A percentile compares a stretch with the other conserved stretches of the same genome.
Evolutionary conservation across 306 rosid genomes (phyloP).

Genomic region (Mucuna pruriens): DNA sequence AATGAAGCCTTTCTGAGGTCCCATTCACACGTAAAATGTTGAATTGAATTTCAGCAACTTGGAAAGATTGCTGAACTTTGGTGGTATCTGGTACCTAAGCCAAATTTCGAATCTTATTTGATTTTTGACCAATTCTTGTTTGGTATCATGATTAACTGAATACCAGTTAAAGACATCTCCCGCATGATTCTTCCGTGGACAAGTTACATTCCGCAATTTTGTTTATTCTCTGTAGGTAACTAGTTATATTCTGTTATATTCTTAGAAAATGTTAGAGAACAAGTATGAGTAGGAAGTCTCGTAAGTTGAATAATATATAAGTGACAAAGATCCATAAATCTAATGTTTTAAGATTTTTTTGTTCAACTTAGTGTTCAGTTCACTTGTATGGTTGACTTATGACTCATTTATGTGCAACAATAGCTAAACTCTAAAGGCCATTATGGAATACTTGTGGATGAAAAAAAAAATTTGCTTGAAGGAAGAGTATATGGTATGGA

Average conservation of each 20-base stretch:
- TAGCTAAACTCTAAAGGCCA: no score
- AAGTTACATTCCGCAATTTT: conserved; percentile 33
- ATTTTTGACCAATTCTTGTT: conserved; percentile 42
- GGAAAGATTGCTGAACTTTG: background rate
- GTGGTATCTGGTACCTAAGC: conserved; percentile 43
- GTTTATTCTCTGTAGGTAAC: conserved; percentile 24
- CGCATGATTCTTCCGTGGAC: conserved; percentile 30
- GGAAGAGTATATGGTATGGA: no score
- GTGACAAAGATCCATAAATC: no score
- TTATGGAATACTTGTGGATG: no score
- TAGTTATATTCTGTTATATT: background rate
- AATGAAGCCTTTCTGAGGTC: conserved; percentile 12
- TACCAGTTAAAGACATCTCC: conserved; percentile 20
- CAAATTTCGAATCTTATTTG: conserved; percentile 22
- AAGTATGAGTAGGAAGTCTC: no score
- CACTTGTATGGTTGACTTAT: no score
- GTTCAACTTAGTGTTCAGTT: no score
- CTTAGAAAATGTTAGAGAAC: no score
- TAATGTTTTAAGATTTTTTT: no score
- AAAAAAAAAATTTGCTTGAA: no score
- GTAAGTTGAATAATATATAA: no score
- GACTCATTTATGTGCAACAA: no score
- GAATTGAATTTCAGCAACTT: conserved; percentile 23
- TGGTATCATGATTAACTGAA: conserved; percentile 34
- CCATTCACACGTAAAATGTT: conserved; percentile 37